Conservation (phyloP, 345 rosid species). For the Acer campestre region DNA sequence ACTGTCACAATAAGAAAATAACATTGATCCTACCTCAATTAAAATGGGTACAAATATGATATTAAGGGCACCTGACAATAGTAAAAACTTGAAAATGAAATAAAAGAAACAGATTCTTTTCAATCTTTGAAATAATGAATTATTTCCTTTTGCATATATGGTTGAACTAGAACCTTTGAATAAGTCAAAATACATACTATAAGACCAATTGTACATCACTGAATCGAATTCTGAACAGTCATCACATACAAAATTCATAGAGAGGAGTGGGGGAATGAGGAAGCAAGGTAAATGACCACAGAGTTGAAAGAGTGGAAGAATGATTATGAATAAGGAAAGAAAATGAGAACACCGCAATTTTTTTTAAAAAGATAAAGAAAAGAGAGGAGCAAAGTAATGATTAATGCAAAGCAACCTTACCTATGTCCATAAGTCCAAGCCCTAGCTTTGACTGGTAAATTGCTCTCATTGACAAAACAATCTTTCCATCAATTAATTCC, state of each 20-base stretch:
- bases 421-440: constrained; percentile 80
- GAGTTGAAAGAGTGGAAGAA: not conserved
- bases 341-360: not conserved
- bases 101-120: not conserved
- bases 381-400: not conserved
- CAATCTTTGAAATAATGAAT: not conserved
- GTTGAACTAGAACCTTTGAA: not conserved
- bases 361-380: not conserved
- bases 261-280: not conserved
- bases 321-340: not conserved
- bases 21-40: not conserved
- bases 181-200: not conserved
- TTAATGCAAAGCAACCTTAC: constrained; percentile 34
- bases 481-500: constrained; percentile 86
- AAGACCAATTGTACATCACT: not conserved
- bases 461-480: constrained; percentile 89
- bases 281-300: not conserved
- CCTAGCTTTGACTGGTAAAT: constrained; percentile 93
- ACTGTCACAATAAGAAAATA: not conserved
- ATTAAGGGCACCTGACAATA: not conserved
- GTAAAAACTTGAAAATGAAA: not conserved
- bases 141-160: not conserved
- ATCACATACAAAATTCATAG: not conserved
- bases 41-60: not conserved
- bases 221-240: not conserved